Percentiles rank a stretch among this genome's conserved stretches.
phyloP scores from a whole-genome alignment of 2,329 filamentous ascomycete genomes.

The Venturia aucupariae region DNA sequence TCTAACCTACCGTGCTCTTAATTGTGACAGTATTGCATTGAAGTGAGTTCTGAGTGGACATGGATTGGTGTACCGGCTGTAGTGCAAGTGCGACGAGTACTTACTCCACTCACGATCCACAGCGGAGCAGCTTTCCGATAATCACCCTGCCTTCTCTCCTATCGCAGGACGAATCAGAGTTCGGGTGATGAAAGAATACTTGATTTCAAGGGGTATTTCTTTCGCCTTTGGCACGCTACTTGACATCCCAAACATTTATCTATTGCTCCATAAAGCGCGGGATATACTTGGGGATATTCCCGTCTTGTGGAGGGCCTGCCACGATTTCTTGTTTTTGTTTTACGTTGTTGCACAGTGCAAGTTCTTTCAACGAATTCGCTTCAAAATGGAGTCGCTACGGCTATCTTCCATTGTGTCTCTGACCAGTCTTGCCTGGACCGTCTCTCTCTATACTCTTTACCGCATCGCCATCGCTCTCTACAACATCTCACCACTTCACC shows the following conservation, averaged over 20 bases:
- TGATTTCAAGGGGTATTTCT: neutral
- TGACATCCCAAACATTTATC: neutral
- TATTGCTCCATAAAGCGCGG: neutral
- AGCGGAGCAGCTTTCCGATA: neutral
- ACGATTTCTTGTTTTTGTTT: neutral
- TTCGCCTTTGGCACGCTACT: neutral
- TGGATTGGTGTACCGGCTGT: no score
- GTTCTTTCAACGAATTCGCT: neutral
- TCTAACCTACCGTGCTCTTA: no score
- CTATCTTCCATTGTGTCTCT: neutral
- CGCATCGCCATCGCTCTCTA: neutral
- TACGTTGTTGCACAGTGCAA: neutral
- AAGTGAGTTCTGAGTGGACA: no score
- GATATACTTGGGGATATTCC: neutral
- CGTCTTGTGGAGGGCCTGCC: neutral
- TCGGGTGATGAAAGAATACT: neutral
- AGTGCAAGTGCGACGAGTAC: no score
- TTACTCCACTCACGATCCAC: neutral
- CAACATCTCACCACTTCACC: slow-evolving; percentile 8
- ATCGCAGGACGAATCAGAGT: neutral
- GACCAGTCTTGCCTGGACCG: neutral
- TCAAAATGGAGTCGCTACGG: neutral
- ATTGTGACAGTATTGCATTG: no score
- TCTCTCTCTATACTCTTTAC: neutral
- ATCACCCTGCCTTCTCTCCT: neutral